A percentile compares a stretch with the other conserved stretches of the same genome.
phyloP scores from a whole-genome alignment of 202 grass and related monocot genomes.

The Carex arenaria region DNA sequence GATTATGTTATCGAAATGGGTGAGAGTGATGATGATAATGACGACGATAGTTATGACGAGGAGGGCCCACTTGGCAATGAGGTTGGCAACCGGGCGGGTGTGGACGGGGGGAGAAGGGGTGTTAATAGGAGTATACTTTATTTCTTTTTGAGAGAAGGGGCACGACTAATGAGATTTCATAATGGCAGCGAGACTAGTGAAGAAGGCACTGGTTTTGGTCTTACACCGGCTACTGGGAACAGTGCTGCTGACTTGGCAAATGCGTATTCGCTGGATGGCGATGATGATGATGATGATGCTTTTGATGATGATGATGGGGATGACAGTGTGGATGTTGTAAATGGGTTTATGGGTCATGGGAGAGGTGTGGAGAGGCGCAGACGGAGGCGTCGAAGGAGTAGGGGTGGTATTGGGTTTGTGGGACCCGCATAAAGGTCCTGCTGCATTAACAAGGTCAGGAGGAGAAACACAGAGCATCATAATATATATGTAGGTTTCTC shows the following conservation, averaged over 20 bases:
- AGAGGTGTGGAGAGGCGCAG: conserved; percentile 40
- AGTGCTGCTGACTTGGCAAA: not conserved
- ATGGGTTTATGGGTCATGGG: conserved; percentile 22
- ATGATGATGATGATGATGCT: conserved; percentile 55
- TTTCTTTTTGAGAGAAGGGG: conserved; percentile 41
- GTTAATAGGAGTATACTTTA: conserved; percentile 43
- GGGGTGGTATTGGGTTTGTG: conserved; percentile 37
- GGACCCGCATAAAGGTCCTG: conserved; percentile 9
- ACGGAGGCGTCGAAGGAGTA: conserved; percentile 57
- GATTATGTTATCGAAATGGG: conserved; percentile 84
- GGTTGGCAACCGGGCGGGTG: not conserved
- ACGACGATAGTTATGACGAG: conserved; percentile 15
- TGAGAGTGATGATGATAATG: conserved; percentile 31
- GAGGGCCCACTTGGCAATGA: conserved; percentile 32
- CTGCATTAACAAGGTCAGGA: not conserved
- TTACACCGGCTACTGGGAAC: not conserved
- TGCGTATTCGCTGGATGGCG: conserved; percentile 41
- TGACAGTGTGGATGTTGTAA: conserved; percentile 18
- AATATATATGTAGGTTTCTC: conserved; percentile 28
- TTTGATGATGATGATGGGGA: conserved; percentile 47
- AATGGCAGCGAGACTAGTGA: conserved; percentile 12
- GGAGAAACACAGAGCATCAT: conserved; percentile 28
- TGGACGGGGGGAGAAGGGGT: conserved; percentile 23
- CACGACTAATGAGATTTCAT: conserved; percentile 30
- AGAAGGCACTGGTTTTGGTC: conserved; percentile 20